Conservation (phyloP, 2,329 filamentous ascomycete genomes). For the Harringtonia lauricola region DNA sequence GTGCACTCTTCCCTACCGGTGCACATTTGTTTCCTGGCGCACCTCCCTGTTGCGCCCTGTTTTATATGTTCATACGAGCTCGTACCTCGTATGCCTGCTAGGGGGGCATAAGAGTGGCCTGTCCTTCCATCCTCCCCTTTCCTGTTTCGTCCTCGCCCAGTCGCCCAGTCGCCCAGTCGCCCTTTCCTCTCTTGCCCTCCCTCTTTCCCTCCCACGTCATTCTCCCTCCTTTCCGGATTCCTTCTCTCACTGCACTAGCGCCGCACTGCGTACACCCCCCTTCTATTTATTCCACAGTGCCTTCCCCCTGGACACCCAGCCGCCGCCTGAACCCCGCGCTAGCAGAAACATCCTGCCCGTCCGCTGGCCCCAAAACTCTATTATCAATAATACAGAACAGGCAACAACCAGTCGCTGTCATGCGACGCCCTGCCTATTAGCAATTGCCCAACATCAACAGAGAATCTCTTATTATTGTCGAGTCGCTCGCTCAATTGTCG, state of each 20-base stretch:
- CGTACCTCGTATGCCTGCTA: too few relatives aligned
- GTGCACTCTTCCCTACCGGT: too few relatives aligned
- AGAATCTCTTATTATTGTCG: not conserved
- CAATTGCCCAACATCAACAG: slow-evolving; percentile 3
- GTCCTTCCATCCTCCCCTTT: not conserved
- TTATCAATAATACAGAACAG: slow-evolving; percentile 12
- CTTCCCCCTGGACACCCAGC: slow-evolving; percentile 4
- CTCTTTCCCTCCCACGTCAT: slow-evolving; percentile 1
- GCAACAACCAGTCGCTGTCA: slow-evolving; percentile 11
- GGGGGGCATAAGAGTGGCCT: not conserved
- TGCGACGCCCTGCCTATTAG: slow-evolving; percentile 9
- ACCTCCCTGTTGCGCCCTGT: not conserved
- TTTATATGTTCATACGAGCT: too few relatives aligned
- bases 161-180: not conserved
- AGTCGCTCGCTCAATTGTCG: not conserved
- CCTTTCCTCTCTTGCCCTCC: not conserved
- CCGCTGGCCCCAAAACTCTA: slow-evolving; percentile 8
- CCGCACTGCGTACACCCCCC: slow-evolving; percentile 3
- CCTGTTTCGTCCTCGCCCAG: not conserved
- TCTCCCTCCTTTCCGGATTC: not conserved
- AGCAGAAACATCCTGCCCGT: slow-evolving; percentile 4
- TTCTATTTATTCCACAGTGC: slow-evolving; percentile 2
- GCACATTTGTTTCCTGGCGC: too few relatives aligned
- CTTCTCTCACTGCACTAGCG: too few relatives aligned
- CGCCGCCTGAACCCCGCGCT: slow-evolving; percentile 10